Percentiles rank a stretch among this genome's conserved stretches.
phyloP scores from a whole-genome alignment of 495 filamentous ascomycete genomes.

The Evernia prunastri region DNA sequence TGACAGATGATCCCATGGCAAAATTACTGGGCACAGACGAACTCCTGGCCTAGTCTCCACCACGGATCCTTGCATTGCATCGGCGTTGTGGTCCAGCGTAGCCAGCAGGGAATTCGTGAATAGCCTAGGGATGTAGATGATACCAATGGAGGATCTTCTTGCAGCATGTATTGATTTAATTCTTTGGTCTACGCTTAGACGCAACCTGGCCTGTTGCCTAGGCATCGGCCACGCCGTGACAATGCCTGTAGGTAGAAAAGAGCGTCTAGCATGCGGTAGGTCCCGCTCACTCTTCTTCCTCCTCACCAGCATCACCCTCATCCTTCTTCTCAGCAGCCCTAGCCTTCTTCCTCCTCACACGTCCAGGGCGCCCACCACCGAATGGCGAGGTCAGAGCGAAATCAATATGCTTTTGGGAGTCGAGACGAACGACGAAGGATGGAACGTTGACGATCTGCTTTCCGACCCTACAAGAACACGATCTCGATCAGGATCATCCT shows the following conservation, averaged over 20 bases:
- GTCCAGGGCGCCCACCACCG: constrained; percentile 92
- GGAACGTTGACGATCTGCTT: constrained; percentile 99
- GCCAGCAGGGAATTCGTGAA: background rate
- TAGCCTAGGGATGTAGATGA: background rate
- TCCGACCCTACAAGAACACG: constrained; percentile 56
- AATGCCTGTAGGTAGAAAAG: background rate
- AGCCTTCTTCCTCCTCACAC: constrained; percentile 98
- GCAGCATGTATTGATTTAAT: background rate
- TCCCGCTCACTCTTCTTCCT: constrained; percentile 70
- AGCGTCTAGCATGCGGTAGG: constrained; percentile 24
- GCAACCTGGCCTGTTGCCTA: background rate
- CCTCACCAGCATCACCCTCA: constrained; percentile 76
- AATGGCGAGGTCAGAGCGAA: constrained; percentile 96
- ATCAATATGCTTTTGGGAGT: constrained; percentile 99
- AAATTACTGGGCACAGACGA: constrained; percentile 60
- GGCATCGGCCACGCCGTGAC: background rate
- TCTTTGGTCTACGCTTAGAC: background rate
- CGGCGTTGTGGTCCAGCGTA: background rate
- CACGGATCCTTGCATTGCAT: background rate
- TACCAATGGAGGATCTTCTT: background rate
- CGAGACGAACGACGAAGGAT: constrained; percentile 97
- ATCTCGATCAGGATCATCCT: background rate
- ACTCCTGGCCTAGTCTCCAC: constrained; percentile 15
- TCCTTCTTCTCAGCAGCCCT: constrained; percentile 88
- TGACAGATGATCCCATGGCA: constrained; percentile 80